Base-by-base conservation (phyloP, 139 green algal species). In the Pleodorina starrii region DNA sequence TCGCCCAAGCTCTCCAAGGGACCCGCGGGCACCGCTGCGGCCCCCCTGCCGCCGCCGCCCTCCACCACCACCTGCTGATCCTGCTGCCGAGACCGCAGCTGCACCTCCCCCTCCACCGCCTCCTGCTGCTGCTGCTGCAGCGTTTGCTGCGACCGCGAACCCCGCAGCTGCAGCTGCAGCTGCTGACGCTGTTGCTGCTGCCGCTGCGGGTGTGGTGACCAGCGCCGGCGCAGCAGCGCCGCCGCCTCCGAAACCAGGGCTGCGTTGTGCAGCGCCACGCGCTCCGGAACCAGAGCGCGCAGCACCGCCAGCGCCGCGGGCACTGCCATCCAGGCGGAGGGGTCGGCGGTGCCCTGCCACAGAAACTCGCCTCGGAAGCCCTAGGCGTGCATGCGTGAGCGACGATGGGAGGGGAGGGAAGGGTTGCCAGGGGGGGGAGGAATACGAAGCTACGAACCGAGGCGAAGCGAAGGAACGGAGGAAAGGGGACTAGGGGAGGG, bases 331-430 rank as follows among this genome's bases (percentile, higher is more conserved):
- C 91, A 95, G 2, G 90, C 40, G 0, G 91, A 91, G 19, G 79
- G 27, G 73, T 96, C 94, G 0, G 42, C 27, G 4, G 94, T 96
- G 77, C 94, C 94, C 87, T 91, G 80, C 93, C 93, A 96, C 36
- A 95, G 73, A 42, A 94, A 96, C 90, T 96, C 94, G 1, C 38
- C 94, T 36, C 90, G 90, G 81, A 94, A 95, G 16, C 94, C 94
- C 83, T 95, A 66, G 54, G 51, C 51, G 17, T 60, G 51, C 14
- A 66, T 5, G 7, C 54, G 29, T 9, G 9, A 25, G 54, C 54
- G 9, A 25, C 54, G 29, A 12, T 32, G 54, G 25, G 54, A 32
- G 3, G 21, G 9, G 54, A 66, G 25, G 54, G 54, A 25, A 66
- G 6, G 35, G 14, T n/a, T n/a, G n/a, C n/a, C n/a, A n/a, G n/a